Evolutionary conservation across 169 alveolate species (phyloP).

Genomic region (Plasmodium inui): DNA sequence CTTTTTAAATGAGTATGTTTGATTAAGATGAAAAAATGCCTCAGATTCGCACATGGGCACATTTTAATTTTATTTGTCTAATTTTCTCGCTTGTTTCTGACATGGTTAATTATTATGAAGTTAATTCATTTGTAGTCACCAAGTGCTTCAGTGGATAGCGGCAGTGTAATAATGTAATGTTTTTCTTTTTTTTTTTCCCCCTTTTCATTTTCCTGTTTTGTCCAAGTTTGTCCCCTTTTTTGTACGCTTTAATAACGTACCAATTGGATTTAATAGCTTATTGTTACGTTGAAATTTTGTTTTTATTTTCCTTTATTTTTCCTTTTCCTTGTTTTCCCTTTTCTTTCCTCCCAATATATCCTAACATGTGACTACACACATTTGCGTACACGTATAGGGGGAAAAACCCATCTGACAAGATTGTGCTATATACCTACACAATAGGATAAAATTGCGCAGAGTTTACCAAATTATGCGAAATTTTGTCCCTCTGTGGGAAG

Average conservation of each 20-base stretch:
- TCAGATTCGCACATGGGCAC: not conserved
- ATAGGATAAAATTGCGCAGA: not conserved
- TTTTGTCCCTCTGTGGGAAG: not conserved
- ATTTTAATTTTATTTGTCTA: constrained; percentile 3
- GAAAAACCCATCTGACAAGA: not conserved
- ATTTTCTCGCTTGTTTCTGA: not conserved
- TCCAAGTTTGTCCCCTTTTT: not conserved
- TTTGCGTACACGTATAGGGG: not conserved
- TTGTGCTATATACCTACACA: not conserved
- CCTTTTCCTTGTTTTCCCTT: too few relatives aligned
- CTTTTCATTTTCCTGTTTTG: not conserved
- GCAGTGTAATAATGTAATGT: not conserved
- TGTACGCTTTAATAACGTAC: not conserved
- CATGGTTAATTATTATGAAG: not conserved
- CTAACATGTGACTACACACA: not conserved
- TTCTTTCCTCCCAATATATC: not conserved
- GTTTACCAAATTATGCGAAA: constrained; percentile 4
- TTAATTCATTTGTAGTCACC: not conserved
- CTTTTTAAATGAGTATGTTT: not conserved
- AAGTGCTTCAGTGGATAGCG: not conserved
- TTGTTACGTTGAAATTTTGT: too few relatives aligned
- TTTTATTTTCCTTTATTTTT: not conserved
- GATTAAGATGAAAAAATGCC: not conserved
- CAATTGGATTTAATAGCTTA: not conserved
- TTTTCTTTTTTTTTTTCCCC: not conserved